Evolutionary conservation across 352 stramenopile genomes (phyloP), one percentile per base, ranked within the genome.

Genomic region (Saprolegnia diclina): DNA sequence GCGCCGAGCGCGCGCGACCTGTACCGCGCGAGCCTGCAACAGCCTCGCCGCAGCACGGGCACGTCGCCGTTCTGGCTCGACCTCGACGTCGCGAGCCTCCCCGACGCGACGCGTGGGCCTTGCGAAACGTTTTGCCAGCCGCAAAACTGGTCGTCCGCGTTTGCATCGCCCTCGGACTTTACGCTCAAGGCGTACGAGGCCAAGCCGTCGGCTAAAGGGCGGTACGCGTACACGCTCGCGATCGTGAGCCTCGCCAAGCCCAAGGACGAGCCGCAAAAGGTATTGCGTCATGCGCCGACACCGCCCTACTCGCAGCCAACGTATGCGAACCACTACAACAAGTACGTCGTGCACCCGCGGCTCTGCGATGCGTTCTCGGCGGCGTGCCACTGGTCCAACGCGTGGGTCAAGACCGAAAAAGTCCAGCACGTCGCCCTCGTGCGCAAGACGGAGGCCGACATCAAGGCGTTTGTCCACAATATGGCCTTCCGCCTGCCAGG

Each of bases 81-180:
- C 42, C 22, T 61, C 35, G 83, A 91, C 29, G 81, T 91, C 56
- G 77, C 88, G n/a, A 71, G 78, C 24, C 81, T 91, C 50, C 82
- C 85, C 0, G 81, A 89, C n/a, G 79, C 79, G 54, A 74, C 89
- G 53, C 75, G 88, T 57, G 82, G 74, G 46, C 61, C 88, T 19
- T 91, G 86, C 62, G 79, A 88, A 38, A 74, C 74, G 56, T 93
- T 90, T 38, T 91, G 80, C 22, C 73, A 79, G 38, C 82, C 80
- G 13, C 79, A 81, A 7, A 77, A 67, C 9, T 93, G 85, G 85
- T 93, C 85, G 21, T 78, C 80, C 0, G 79, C 80, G 24, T 93
- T 93, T 72, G 79, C 85, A 4, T 85, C 79, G 1, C 79, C 85
- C 1, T 81, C 81, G 0, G 85, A 93, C 57, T 93, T 91, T 56